phyloP scores from a whole-genome alignment of 768 basidiomycete genomes.

The Suillus subluteus region DNA sequence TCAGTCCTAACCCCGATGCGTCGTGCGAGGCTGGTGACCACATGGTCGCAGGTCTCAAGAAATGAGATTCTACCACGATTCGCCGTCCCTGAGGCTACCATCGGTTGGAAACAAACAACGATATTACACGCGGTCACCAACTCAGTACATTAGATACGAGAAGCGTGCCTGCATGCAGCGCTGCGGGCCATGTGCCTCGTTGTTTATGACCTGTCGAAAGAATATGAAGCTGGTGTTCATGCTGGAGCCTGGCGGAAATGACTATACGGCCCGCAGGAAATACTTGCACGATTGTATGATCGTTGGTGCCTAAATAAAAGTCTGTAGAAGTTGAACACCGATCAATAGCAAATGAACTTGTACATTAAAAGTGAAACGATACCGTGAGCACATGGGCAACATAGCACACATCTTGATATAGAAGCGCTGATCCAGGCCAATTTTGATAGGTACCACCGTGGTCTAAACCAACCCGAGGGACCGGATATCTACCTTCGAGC shows the following conservation, averaged over 20 bases:
- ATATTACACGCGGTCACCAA: background rate
- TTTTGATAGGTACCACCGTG: background rate
- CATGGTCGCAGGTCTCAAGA: too few species aligned
- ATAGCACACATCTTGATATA: background rate
- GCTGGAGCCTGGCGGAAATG: background rate
- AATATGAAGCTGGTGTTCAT: background rate
- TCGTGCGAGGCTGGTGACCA: too few species aligned
- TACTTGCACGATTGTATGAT: background rate
- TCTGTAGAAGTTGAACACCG: background rate
- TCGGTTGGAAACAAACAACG: background rate
- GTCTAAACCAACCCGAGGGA: background rate
- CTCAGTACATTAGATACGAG: background rate
- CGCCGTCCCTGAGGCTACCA: background rate
- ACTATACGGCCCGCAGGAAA: background rate
- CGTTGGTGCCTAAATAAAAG: background rate
- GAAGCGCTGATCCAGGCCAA: background rate
- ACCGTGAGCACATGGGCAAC: background rate
- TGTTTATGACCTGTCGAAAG: background rate
- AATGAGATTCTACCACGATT: too few species aligned
- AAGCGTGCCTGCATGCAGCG: background rate
- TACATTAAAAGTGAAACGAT: background rate
- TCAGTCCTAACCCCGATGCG: too few species aligned
- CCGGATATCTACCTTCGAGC: background rate
- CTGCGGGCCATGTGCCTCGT: background rate
- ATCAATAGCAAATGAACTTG: background rate